Percentiles rank a stretch among this genome's conserved stretches.
Conservation (phyloP, 306 rosid species). For the Castanopsis chinensis region DNA sequence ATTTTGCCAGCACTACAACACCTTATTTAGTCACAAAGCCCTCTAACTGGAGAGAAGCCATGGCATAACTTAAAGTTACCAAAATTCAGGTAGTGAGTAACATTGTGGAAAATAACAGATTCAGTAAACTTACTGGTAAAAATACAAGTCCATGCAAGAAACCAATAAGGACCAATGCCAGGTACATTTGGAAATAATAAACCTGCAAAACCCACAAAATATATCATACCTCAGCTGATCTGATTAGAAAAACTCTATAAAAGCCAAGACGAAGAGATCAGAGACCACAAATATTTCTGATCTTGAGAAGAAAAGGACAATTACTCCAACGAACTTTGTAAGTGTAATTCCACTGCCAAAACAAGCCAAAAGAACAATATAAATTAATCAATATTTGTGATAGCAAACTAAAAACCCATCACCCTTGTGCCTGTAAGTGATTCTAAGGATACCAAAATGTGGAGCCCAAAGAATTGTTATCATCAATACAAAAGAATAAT, state of each 20-base stretch:
- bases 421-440: background rate
- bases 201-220: slow-evolving; percentile 57
- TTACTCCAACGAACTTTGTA: slow-evolving; percentile 90
- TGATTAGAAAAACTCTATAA: slow-evolving; percentile 12
- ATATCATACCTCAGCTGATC: slow-evolving; percentile 12
- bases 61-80: background rate
- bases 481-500: background rate
- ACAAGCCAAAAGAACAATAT: slow-evolving; percentile 27
- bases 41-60: background rate
- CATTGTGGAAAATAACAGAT: background rate
- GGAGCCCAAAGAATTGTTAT: background rate
- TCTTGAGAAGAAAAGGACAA: slow-evolving; percentile 84
- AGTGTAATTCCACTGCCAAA: slow-evolving; percentile 88
- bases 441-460: background rate
- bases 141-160: slow-evolving; percentile 96
- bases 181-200: slow-evolving; percentile 95
- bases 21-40: background rate
- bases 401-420: background rate
- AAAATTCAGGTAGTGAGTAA: background rate
- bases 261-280: slow-evolving; percentile 25
- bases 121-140: slow-evolving; percentile 75
- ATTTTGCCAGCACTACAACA: background rate
- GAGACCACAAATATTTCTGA: slow-evolving; percentile 94
- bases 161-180: slow-evolving; percentile 90
- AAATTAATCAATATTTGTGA: slow-evolving; percentile 7